These are phyloP conservation scores for Trypanosomatidae sp. DNA, from an alignment of 208 protist species.

Conservation along the genomic window DNA sequence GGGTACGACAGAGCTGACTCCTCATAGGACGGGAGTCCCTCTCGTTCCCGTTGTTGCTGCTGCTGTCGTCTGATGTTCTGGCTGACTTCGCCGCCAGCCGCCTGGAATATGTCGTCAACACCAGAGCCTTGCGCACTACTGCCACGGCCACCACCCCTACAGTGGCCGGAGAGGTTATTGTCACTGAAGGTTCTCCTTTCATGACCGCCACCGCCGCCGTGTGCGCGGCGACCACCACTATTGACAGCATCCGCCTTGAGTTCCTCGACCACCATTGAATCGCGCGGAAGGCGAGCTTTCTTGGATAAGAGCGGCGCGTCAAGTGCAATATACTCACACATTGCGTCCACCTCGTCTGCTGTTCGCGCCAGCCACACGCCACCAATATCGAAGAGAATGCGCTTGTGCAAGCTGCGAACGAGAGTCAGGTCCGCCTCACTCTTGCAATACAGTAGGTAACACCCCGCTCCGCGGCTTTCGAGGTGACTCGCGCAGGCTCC, in stretches of 20 bases:
- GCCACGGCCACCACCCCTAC: neutral
- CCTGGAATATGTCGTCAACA: neutral
- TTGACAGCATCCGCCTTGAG: slow-evolving; percentile 45
- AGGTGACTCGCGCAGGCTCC: slow-evolving; percentile 57
- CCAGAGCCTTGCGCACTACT: neutral
- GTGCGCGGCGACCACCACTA: slow-evolving; percentile 9
- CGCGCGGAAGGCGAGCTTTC: slow-evolving; percentile 63
- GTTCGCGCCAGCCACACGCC: slow-evolving; percentile 79
- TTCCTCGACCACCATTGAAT: slow-evolving; percentile 87
- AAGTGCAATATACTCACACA: slow-evolving; percentile 81
- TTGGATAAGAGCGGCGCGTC: slow-evolving; percentile 56
- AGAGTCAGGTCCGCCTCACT: slow-evolving; percentile 58
- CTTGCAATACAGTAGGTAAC: slow-evolving; percentile 73
- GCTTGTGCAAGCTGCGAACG: slow-evolving; percentile 78
- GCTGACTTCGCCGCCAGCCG: neutral
- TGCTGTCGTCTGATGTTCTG: slow-evolving; percentile 4
- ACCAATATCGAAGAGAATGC: slow-evolving; percentile 79
- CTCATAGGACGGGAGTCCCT: slow-evolving; percentile 14
- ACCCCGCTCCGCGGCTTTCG: slow-evolving; percentile 74
- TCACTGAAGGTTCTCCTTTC: slow-evolving; percentile 12
- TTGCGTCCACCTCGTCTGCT: slow-evolving; percentile 64
- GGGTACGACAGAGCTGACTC: slow-evolving; percentile 2
- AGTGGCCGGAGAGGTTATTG: slow-evolving; percentile 4
- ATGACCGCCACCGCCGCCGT: slow-evolving; percentile 8
- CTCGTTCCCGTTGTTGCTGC: slow-evolving; percentile 2